Percentiles rank a stretch among this genome's conserved stretches.
These are phyloP conservation scores for Chamaecyparis obtusa DNA, from an alignment of 75 land plant species.

Conservation along the genomic window DNA sequence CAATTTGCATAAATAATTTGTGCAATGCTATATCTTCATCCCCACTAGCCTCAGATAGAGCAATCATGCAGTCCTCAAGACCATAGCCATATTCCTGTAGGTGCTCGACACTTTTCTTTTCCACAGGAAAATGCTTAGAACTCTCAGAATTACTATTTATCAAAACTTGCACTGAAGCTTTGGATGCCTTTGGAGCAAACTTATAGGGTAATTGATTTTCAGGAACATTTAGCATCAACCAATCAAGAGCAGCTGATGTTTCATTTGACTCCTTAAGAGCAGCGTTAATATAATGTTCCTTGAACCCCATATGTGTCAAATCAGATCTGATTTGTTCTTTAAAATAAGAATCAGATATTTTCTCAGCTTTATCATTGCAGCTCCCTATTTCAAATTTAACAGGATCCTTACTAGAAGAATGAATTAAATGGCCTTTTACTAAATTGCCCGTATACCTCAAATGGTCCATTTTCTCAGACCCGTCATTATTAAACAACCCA, in stretches of 20 bases:
- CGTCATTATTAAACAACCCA: neutral
- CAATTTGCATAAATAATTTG: conserved; percentile 14
- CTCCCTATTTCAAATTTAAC: neutral
- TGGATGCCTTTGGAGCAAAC: conserved; percentile 37
- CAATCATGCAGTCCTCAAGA: conserved; percentile 20
- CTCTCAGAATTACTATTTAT: conserved; percentile 13
- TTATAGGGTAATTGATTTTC: conserved; percentile 28
- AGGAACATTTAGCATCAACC: conserved; percentile 35
- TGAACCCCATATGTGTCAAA: conserved; percentile 28
- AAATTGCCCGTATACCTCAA: neutral
- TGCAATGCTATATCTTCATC: conserved; percentile 24
- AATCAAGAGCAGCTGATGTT: conserved; percentile 30
- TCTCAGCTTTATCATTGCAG: conserved; percentile 7
- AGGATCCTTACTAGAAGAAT: neutral
- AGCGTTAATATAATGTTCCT: conserved; percentile 21
- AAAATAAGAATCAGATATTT: neutral
- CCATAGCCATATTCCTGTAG: conserved; percentile 27
- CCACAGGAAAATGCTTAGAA: neutral
- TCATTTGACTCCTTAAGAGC: conserved; percentile 22
- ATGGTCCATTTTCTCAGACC: neutral
- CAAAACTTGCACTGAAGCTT: conserved; percentile 32
- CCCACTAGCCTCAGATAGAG: conserved; percentile 22
- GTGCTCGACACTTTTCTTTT: conserved; percentile 5
- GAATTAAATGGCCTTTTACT: neutral
- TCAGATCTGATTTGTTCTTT: conserved; percentile 7